phyloP scores from a whole-genome alignment of 345 rosid genomes.

The Hibiscus mutabilis region DNA sequence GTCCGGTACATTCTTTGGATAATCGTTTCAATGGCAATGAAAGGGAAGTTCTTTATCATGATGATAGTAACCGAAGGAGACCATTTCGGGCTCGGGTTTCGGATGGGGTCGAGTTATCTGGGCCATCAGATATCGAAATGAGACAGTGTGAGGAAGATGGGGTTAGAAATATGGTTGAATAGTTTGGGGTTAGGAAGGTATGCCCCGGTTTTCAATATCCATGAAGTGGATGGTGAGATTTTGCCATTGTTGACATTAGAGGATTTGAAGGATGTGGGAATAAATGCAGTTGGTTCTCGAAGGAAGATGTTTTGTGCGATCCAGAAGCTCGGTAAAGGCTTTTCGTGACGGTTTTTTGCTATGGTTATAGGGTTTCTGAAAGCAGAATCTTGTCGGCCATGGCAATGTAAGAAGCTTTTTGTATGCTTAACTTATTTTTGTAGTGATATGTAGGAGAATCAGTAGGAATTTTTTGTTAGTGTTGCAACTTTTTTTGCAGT shows the following conservation, averaged over 20 bases:
- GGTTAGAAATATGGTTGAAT: slow-evolving; percentile 56
- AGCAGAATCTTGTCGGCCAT: slow-evolving; percentile 30
- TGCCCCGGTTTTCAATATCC: slow-evolving; percentile 68
- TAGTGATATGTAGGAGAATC: slow-evolving; percentile 16
- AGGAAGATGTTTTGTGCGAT: slow-evolving; percentile 75
- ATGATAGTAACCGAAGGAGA: slow-evolving; percentile 23
- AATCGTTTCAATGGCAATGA: slow-evolving; percentile 42
- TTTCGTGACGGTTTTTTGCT: slow-evolving; percentile 38
- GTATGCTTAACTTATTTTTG: slow-evolving; percentile 11
- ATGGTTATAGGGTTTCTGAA: slow-evolving; percentile 20
- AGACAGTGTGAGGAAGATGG: slow-evolving; percentile 44
- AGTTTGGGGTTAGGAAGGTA: slow-evolving; percentile 68
- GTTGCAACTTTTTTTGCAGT: slow-evolving; percentile 5
- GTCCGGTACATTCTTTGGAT: slow-evolving; percentile 46
- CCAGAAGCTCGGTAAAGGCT: slow-evolving; percentile 73
- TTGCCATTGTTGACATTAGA: slow-evolving; percentile 76
- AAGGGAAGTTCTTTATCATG: slow-evolving; percentile 33
- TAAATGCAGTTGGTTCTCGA: slow-evolving; percentile 76
- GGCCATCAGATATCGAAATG: slow-evolving; percentile 44
- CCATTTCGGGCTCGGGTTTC: slow-evolving; percentile 21
- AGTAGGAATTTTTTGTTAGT: slow-evolving; percentile 19
- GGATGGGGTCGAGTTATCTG: slow-evolving; percentile 41
- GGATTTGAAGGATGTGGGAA: slow-evolving; percentile 89
- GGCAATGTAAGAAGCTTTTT: slow-evolving; percentile 30
- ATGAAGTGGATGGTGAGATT: slow-evolving; percentile 81